These are phyloP conservation scores for Limnanthes douglasii DNA, from an alignment of 345 rosid species.

Conservation along the genomic window DNA sequence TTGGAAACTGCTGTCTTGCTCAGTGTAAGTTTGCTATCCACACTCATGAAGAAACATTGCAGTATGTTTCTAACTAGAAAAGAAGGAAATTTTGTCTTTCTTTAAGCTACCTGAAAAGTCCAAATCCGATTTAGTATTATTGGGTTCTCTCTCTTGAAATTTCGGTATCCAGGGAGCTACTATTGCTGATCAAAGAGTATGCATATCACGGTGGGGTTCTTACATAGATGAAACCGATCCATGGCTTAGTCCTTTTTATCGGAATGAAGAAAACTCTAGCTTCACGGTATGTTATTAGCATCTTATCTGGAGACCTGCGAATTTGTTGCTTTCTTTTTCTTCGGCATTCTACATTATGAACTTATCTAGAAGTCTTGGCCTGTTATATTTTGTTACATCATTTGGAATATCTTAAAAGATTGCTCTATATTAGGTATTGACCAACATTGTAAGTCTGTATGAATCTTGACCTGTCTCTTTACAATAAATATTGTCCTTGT, in stretches of 20 bases:
- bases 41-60: no score
- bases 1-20: conserved; percentile 78
- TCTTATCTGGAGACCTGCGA: neutral
- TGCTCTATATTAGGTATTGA: no score
- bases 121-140: neutral
- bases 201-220: conserved; percentile 46
- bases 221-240: conserved; percentile 35
- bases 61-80: neutral
- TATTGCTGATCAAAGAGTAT: conserved; percentile 58
- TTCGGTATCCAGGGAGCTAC: conserved; percentile 59
- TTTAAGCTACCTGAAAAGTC: neutral
- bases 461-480: no score
- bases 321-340: no score
- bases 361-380: no score
- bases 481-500: no score
- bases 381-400: no score
- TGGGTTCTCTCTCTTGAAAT: neutral
- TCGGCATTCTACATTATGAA: no score
- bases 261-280: conserved; percentile 16
- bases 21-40: conserved; percentile 36
- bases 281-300: conserved; percentile 13
- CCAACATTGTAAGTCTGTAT: no score
- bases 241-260: conserved; percentile 27
- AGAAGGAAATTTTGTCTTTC: neutral
- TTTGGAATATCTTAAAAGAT: no score